A percentile compares a stretch with the other conserved stretches of the same genome.
Conservation (phyloP, 805 yeast species). For the Hemisphaericaspora nanyangensis region DNA sequence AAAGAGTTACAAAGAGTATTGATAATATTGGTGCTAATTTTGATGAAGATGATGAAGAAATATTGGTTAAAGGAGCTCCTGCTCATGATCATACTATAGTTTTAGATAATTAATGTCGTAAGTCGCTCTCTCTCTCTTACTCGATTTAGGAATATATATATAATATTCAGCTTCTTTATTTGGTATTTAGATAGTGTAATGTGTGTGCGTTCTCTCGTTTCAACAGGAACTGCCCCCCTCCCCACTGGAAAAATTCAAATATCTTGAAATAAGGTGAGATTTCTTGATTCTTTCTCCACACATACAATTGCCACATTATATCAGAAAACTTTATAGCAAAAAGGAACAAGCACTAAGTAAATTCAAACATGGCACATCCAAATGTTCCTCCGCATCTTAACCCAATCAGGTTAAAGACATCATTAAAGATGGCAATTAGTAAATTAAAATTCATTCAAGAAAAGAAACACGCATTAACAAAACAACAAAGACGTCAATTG, state of each 20-base stretch:
- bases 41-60: conserved; percentile 37
- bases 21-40: conserved; percentile 19
- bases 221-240: too few relatives aligned
- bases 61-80: conserved; percentile 33
- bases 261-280: too few relatives aligned
- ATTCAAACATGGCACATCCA: neutral
- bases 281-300: too few relatives aligned
- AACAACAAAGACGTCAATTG: conserved; percentile 64
- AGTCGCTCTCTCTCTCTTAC: neutral
- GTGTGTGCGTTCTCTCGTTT: too few relatives aligned
- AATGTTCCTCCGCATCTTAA: conserved; percentile 21
- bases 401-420: conserved; percentile 34
- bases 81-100: conserved; percentile 40
- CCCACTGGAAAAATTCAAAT: too few relatives aligned
- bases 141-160: too few relatives aligned
- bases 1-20: conserved; percentile 16
- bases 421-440: conserved; percentile 65
- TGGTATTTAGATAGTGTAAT: too few relatives aligned
- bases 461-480: conserved; percentile 69
- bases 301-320: too few relatives aligned
- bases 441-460: conserved; percentile 69
- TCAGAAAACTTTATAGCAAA: neutral
- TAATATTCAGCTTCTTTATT: too few relatives aligned
- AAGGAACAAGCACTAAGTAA: neutral
- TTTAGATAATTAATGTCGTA: conserved; percentile 9